These are phyloP conservation scores for Chondrus crispus DNA, from an alignment of 23 red algal species.

Conservation along the genomic window DNA sequence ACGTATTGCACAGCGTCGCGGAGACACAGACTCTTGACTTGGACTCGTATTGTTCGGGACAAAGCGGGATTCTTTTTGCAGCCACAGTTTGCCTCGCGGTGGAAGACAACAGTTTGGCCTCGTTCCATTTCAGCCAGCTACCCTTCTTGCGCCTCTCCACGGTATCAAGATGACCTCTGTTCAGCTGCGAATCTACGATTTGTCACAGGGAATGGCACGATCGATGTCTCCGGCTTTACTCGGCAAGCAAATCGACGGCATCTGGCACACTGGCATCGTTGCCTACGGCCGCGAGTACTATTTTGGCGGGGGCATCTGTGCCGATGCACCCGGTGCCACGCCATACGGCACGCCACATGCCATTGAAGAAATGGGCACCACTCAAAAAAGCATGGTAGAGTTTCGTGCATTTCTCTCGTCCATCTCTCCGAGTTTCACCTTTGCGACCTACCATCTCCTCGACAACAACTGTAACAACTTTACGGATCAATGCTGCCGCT, in stretches of 20 bases:
- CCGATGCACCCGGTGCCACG: conserved; percentile 65
- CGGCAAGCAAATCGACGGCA: conserved; percentile 83
- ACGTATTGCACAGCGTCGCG: too few species aligned
- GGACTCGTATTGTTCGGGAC: too few species aligned
- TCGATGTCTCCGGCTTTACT: conserved; percentile 69
- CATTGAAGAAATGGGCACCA: conserved; percentile 62
- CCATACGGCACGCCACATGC: conserved; percentile 79
- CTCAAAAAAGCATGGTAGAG: conserved; percentile 48
- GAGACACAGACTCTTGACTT: too few species aligned
- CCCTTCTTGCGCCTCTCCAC: too few species aligned
- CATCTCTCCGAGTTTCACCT: conserved; percentile 45
- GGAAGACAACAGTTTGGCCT: too few species aligned
- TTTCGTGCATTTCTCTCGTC: conserved; percentile 72
- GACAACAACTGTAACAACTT: conserved; percentile 99
- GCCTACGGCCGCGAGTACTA: conserved; percentile 86
- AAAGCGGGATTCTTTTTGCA: too few species aligned
- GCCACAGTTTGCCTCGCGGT: too few species aligned
- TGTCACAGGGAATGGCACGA: conserved; percentile 85
- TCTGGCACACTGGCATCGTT: conserved; percentile 94
- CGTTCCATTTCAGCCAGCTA: too few species aligned
- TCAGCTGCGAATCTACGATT: conserved; percentile 88
- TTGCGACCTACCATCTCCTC: conserved; percentile 81
- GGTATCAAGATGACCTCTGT: conserved; percentile 68
- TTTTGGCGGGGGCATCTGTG: conserved; percentile 95
- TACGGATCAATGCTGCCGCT: conserved; percentile 61